These are phyloP conservation scores for Crithidia thermophila DNA, from an alignment of 208 protist species.

Conservation along the genomic window DNA sequence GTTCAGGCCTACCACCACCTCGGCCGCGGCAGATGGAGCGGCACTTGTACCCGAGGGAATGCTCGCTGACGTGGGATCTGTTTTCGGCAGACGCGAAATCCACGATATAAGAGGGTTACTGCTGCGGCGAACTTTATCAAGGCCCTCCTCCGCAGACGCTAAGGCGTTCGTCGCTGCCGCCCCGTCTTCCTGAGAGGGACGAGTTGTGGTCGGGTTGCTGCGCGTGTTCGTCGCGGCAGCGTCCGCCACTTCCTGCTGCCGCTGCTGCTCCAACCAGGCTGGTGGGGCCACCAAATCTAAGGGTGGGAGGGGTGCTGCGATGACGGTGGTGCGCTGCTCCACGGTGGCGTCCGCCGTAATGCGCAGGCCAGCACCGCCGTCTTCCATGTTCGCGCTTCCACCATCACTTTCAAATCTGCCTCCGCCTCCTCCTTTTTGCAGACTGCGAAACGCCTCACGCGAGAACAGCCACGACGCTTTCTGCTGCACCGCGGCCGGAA, in stretches of 20 bases:
- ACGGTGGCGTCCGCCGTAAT: slow-evolving; percentile 12
- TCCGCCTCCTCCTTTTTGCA: no score
- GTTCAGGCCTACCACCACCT: neutral
- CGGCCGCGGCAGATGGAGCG: neutral
- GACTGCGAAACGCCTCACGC: no score
- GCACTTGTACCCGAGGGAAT: no score
- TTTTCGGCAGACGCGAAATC: slow-evolving; percentile 3
- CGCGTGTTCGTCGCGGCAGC: neutral
- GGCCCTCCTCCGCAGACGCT: no score
- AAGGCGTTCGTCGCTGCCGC: no score
- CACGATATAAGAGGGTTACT: neutral
- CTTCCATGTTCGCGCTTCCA: neutral
- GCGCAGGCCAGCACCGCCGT: neutral
- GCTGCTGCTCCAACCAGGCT: neutral
- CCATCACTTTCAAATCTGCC: no score
- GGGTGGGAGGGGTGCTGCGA: slow-evolving; percentile 6
- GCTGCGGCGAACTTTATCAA: neutral
- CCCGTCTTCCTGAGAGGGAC: no score
- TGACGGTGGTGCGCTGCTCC: slow-evolving; percentile 29
- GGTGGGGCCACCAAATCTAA: neutral
- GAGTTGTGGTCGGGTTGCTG: no score
- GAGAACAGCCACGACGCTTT: neutral
- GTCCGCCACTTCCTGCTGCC: neutral
- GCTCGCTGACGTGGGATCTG: neutral
- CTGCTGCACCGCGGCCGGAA: neutral